Percentiles rank a stretch among this genome's conserved stretches.
phyloP scores from a whole-genome alignment of 2,329 filamentous ascomycete species.

The Cladosporium sphaerospermum region DNA sequence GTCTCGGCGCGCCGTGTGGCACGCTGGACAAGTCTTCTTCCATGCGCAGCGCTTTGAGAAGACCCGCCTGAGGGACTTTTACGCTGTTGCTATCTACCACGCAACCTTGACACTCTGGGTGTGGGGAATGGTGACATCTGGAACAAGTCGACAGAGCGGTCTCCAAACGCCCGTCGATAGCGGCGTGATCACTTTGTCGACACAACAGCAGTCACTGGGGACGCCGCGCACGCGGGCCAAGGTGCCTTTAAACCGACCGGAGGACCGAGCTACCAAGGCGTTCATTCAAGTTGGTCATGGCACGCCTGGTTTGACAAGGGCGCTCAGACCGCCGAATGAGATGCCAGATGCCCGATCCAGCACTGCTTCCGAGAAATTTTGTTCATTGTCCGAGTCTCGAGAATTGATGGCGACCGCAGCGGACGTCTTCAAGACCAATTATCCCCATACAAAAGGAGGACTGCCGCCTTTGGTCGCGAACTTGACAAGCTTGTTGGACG shows the following conservation, averaged over 20 bases:
- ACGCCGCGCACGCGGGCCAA: neutral
- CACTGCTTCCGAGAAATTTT: slow-evolving; percentile 14
- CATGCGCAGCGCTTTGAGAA: slow-evolving; percentile 38
- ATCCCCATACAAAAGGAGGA: slow-evolving; percentile 18
- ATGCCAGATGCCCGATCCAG: slow-evolving; percentile 1
- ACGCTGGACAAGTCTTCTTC: slow-evolving; percentile 59
- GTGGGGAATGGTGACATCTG: slow-evolving; percentile 46
- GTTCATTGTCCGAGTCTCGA: slow-evolving; percentile 46
- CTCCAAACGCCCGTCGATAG: slow-evolving; percentile 12
- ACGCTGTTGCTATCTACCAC: slow-evolving; percentile 61
- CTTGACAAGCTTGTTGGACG: slow-evolving; percentile 54
- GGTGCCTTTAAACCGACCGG: slow-evolving; percentile 46
- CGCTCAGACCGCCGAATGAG: slow-evolving; percentile 38
- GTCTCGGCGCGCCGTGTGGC: slow-evolving; percentile 55
- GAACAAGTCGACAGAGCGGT: slow-evolving; percentile 33
- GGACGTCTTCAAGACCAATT: slow-evolving; percentile 50
- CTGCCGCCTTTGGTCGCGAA: slow-evolving; percentile 59
- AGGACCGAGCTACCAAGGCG: slow-evolving; percentile 46
- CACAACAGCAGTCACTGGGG: neutral
- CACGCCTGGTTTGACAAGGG: slow-evolving; percentile 35
- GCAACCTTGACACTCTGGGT: slow-evolving; percentile 61
- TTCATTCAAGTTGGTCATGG: slow-evolving; percentile 55
- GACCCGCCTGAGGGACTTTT: slow-evolving; percentile 49
- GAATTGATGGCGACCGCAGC: slow-evolving; percentile 54
- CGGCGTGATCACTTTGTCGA: neutral